Base-by-base conservation (phyloP, 495 filamentous ascomycete genomes). In the Lasiosphaeriaceae sp. region DNA sequence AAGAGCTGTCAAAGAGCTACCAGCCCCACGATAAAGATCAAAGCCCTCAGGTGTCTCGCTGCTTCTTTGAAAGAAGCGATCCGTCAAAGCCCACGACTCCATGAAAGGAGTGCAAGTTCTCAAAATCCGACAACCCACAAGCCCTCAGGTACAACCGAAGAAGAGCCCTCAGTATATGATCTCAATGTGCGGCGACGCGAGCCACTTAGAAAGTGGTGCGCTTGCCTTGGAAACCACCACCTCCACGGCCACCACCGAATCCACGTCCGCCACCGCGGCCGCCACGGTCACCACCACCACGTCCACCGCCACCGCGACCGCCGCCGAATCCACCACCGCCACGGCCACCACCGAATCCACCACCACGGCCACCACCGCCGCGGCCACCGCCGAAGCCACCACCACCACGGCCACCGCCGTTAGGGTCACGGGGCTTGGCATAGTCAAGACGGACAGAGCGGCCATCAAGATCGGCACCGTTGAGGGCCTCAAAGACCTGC, bases 371-470 rank as follows among this genome's bases (percentile, higher is more conserved):
- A 55, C 76, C 69, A 58, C 78, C 79, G 55, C 75, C 70, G 55
- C 77, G 70, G 57, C 81, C 67, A 54, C 76, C 73, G 52, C 79
- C 72, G 29, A 70, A 56, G 26, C 77, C 73, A 59, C 78, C 75
- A 59, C 72, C 61, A 54, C 73, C 67, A 54, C 79, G 74, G 45
- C 73, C 72, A 49, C 77, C 80, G 45, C 81, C 80, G 71, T 83
- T 82, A 60, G 76, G 71, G 56, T 86, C 80, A 67, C 89, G 86
- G 50, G 91, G 87, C 55, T 84, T 83, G 66, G 90, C 89, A 75
- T 84, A 98, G 82, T 97, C 94, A 51, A 97, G 86, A 64, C 94
- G 88, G 63, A 96, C 79, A 21, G 88, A 63, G 60, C 94, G 91
- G 47, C 74, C 91, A 62, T 81, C 84, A 58, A 97, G 79, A 44